Evolutionary conservation across 306 rosid genomes (phyloP).

Genomic region (Dalbergia cochinchinensis): DNA sequence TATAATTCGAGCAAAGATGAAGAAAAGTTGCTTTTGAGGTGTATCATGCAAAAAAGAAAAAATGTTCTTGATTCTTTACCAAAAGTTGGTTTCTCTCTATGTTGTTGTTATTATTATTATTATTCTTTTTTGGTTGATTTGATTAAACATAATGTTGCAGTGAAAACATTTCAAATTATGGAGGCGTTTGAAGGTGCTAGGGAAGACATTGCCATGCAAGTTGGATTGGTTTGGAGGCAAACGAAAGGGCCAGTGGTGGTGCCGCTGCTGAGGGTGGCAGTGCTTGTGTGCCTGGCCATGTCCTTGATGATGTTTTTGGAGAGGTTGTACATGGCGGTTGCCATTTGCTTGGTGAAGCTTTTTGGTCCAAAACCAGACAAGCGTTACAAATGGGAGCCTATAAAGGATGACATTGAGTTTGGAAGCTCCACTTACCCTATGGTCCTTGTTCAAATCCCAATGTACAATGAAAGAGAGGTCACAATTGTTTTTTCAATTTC

Average conservation of each 20-base stretch:
- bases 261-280: conserved; percentile 64
- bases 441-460: conserved; percentile 89
- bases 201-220: conserved; percentile 59
- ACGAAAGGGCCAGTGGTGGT: conserved; percentile 74
- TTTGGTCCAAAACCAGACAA: conserved; percentile 76
- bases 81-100: conserved; percentile 8
- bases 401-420: conserved; percentile 77
- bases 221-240: conserved; percentile 63
- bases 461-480: conserved; percentile 96
- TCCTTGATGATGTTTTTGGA: conserved; percentile 76
- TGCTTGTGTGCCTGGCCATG: conserved; percentile 69
- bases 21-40: too few relatives aligned
- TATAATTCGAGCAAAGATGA: too few relatives aligned
- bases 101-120: too few relatives aligned
- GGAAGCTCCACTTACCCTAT: conserved; percentile 77
- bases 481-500: background rate
- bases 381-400: conserved; percentile 81
- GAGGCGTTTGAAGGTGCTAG: conserved; percentile 61
- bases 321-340: conserved; percentile 77
- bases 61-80: background rate
- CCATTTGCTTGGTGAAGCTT: conserved; percentile 63
- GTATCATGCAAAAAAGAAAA: too few relatives aligned
- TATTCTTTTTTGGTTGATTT: too few relatives aligned
- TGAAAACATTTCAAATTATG: conserved; percentile 49
- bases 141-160: too few relatives aligned